phyloP scores from a whole-genome alignment of 495 filamentous ascomycete genomes.

The Arthonia radiata region DNA sequence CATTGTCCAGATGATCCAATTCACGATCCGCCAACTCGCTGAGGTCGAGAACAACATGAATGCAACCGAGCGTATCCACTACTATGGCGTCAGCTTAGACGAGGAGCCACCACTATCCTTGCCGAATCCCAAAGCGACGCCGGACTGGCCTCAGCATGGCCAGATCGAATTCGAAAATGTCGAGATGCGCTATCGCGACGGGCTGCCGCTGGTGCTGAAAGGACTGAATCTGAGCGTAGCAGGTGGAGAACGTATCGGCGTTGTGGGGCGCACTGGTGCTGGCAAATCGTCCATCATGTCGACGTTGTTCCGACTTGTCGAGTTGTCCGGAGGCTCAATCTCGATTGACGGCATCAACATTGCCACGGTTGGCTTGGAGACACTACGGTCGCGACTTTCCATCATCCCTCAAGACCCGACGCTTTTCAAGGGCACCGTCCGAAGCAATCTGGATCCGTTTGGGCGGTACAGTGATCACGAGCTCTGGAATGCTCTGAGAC shows the following conservation, averaged over 20 bases:
- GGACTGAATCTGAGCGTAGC: constrained; percentile 50
- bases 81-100: constrained; percentile 71
- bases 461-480: constrained; percentile 65
- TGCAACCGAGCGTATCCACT: constrained; percentile 74
- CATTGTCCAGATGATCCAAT: constrained; percentile 92
- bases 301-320: constrained; percentile 72
- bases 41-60: constrained; percentile 98
- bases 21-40: constrained; percentile 78
- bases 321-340: constrained; percentile 62
- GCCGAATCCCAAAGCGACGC: constrained; percentile 31
- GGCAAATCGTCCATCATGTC: constrained; percentile 92
- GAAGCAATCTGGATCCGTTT: constrained; percentile 83
- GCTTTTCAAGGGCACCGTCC: constrained; percentile 74
- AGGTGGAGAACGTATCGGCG: constrained; percentile 76
- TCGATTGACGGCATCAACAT: constrained; percentile 83
- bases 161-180: constrained; percentile 67
- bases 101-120: constrained; percentile 56
- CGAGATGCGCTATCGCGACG: constrained; percentile 71
- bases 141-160: constrained; percentile 61
- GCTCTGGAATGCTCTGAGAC: constrained; percentile 65
- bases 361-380: constrained; percentile 54
- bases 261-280: constrained; percentile 82
- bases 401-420: constrained; percentile 97
- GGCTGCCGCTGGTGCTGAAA: constrained; percentile 62
- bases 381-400: constrained; percentile 65